These are phyloP conservation scores for Garcia nutans DNA, from an alignment of 345 rosid genomes.

Conservation along the genomic window DNA sequence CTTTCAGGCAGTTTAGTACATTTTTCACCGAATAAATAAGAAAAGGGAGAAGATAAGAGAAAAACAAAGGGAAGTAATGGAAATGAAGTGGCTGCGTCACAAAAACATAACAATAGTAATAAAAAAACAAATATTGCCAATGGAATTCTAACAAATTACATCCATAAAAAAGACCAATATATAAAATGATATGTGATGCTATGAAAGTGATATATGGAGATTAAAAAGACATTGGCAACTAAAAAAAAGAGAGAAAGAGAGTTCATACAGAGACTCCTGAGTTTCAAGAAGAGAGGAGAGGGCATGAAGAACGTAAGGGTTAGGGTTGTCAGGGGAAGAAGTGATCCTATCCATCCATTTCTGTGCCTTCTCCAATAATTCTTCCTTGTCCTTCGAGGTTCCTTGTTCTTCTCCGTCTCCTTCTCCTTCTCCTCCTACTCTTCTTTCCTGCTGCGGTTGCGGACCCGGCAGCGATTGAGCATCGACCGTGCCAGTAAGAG, in stretches of 20 bases:
- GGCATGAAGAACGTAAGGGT: slow-evolving; percentile 65
- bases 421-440: slow-evolving; percentile 19
- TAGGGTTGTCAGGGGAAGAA: slow-evolving; percentile 73
- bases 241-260: background rate
- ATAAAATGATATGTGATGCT: background rate
- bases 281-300: slow-evolving; percentile 78
- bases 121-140: no score
- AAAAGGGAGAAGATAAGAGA: background rate
- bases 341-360: slow-evolving; percentile 74
- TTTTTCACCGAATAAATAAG: background rate
- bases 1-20: background rate
- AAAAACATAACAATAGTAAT: no score
- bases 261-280: slow-evolving; percentile 71
- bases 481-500: background rate
- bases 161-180: no score
- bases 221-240: background rate
- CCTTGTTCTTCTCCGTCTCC: slow-evolving; percentile 43
- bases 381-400: slow-evolving; percentile 45
- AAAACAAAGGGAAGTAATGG: background rate
- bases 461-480: slow-evolving; percentile 2
- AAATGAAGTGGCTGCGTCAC: no score
- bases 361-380: slow-evolving; percentile 69
- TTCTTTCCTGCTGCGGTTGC: slow-evolving; percentile 7
- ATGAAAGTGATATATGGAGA: background rate
- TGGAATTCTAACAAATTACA: background rate